Evolutionary conservation across 2,329 filamentous ascomycete genomes (phyloP), one percentile per base, ranked within the genome.

Genomic region (Aureobasidium sp.): DNA sequence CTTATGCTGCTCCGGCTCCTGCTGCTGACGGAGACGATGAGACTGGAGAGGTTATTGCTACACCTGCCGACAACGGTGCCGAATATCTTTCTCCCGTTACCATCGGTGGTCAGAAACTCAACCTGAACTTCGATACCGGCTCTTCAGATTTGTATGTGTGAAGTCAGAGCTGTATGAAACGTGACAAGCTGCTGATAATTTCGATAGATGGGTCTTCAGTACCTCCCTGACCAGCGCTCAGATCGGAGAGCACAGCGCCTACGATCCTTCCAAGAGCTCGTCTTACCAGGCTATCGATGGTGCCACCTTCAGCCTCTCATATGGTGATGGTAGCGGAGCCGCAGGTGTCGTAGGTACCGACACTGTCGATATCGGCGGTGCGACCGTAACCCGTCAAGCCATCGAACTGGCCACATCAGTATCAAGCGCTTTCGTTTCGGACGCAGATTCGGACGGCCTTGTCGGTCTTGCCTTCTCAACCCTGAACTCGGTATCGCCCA

Each of bases 71-170:
- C 48, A 84, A 86, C 66, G 88, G 89, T 68, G 78, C 83, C 52
- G 84, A 90, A 63, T 92, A 89, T 68, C 79, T 92, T 13, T 82
- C 85, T 0, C 86, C 86, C 0, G 84, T 90, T 58, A 80, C 71
- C n/a, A 82, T 91, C 65, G 88, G 88, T 63, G 86, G 85, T 5
- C 87, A 90, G 74, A 81, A 79, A 5, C 68, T 91, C 62, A 83
- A 85, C 69, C 75, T 91, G 70, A 84, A 89, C 71, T 89, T 91
- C 69, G 88, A 91, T 73, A 87, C 86, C n/a, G 88, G 88, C 62
- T 90, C 87, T 2, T 83, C 87, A 13, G 88, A 90, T 72, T 79
- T 89, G 76, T 84, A 79, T 70, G 81, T 70, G 81, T 32, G 21
- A 21, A 57, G 39, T 13, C 47, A 55, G 29, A 21, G 9, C 21